Evolutionary conservation across 2,329 filamentous ascomycete genomes (phyloP).

Genomic region (Sphaceloma murrayae): DNA sequence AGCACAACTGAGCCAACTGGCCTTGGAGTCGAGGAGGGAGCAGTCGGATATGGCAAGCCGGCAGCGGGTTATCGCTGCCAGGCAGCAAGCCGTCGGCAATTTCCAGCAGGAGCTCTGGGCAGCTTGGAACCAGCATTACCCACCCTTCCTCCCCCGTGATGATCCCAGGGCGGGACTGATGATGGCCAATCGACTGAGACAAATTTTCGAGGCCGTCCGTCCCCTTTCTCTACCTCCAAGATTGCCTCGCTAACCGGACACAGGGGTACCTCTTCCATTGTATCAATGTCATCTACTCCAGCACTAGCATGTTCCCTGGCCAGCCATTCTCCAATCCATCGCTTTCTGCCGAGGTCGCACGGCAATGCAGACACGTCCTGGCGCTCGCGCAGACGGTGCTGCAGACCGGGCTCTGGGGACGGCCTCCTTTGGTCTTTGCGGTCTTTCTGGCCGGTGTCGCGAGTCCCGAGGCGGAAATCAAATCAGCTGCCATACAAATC

Average conservation of each 20-base stretch:
- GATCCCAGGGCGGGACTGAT: constrained; percentile 24
- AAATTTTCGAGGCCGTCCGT: constrained; percentile 38
- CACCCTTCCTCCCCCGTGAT: constrained; percentile 22
- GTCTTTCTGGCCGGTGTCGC: constrained; percentile 46
- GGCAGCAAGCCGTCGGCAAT: constrained; percentile 21
- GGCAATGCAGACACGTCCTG: constrained; percentile 38
- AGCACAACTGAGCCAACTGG: constrained; percentile 6
- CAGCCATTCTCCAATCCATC: constrained; percentile 36
- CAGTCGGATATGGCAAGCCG: background rate
- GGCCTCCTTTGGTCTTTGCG: constrained; percentile 43
- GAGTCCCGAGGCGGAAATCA: constrained; percentile 32
- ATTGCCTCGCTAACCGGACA: background rate
- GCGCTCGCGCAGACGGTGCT: constrained; percentile 36
- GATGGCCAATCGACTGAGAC: constrained; percentile 24
- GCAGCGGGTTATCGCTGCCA: constrained; percentile 19
- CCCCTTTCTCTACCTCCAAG: constrained; percentile 21
- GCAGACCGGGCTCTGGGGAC: constrained; percentile 32
- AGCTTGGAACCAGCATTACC: constrained; percentile 26
- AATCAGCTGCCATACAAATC: constrained; percentile 41
- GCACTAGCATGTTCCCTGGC: constrained; percentile 44
- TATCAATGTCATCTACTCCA: constrained; percentile 40
- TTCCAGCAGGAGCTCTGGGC: constrained; percentile 25
- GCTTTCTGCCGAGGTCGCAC: constrained; percentile 35
- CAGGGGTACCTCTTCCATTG: constrained; percentile 16
- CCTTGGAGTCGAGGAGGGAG: background rate